Percentiles rank a stretch among this genome's conserved stretches.
Conservation (phyloP, 2,329 filamentous ascomycete genomes). For the Fusarium brevicatenulatum region DNA sequence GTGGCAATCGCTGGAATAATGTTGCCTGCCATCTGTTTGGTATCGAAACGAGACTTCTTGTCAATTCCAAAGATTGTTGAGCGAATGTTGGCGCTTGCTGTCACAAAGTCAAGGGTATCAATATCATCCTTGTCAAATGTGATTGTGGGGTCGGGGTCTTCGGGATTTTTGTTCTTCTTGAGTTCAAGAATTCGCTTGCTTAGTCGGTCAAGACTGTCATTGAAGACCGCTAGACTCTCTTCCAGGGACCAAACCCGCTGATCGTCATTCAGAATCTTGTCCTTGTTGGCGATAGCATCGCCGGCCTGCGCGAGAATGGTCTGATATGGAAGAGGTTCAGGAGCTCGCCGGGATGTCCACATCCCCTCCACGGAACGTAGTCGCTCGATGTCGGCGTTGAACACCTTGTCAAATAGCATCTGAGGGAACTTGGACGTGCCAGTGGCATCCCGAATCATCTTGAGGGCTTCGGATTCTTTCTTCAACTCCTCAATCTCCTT, state of each 20-base stretch:
- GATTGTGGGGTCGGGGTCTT: slow-evolving; percentile 71
- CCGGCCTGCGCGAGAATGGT: slow-evolving; percentile 64
- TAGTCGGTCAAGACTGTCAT: slow-evolving; percentile 81
- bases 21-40: slow-evolving; percentile 99
- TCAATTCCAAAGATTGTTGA: slow-evolving; percentile 92
- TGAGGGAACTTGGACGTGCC: slow-evolving; percentile 80
- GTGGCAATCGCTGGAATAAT: slow-evolving; percentile 99
- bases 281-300: slow-evolving; percentile 59
- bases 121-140: slow-evolving; percentile 97
- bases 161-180: slow-evolving; percentile 60
- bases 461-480: slow-evolving; percentile 84
- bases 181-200: slow-evolving; percentile 77
- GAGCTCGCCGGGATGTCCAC: slow-evolving; percentile 87
- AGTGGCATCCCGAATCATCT: slow-evolving; percentile 83
- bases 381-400: slow-evolving; percentile 83
- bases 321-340: slow-evolving; percentile 77
- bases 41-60: slow-evolving; percentile 89
- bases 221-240: slow-evolving; percentile 88
- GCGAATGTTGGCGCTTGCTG: slow-evolving; percentile 88
- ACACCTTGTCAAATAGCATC: slow-evolving; percentile 93
- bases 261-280: slow-evolving; percentile 70
- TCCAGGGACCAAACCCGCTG: slow-evolving; percentile 83
- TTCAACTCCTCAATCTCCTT: slow-evolving; percentile 89
- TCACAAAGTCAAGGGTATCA: slow-evolving; percentile 94
- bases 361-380: slow-evolving; percentile 91